A percentile compares a stretch with the other conserved stretches of the same genome.
Conservation (phyloP, 495 filamentous ascomycete species). For the Tuber indicum region DNA sequence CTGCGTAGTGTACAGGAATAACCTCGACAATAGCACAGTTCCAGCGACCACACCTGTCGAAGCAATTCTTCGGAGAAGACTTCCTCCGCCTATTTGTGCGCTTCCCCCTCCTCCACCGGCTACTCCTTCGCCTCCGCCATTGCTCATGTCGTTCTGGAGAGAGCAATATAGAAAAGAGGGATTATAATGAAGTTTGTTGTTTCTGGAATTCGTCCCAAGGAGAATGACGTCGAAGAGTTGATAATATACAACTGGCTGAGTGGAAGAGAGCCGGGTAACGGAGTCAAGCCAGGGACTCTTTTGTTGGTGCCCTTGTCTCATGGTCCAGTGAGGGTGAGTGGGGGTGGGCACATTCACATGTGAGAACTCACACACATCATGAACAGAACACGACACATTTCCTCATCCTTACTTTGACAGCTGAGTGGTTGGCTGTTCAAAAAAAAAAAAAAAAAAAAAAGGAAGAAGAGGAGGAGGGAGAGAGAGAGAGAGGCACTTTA, state of each 20-base stretch:
- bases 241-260: not conserved
- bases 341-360: not conserved
- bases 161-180: not conserved
- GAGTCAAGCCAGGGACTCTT: not conserved
- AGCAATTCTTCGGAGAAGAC: slow-evolving; percentile 20
- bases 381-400: not conserved
- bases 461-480: no score
- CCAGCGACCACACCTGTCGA: slow-evolving; percentile 28
- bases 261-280: not conserved
- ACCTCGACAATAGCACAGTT: slow-evolving; percentile 20
- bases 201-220: not conserved
- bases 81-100: not conserved
- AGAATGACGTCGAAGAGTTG: not conserved
- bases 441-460: no score
- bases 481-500: no score
- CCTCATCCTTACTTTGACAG: not conserved
- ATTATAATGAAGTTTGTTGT: not conserved
- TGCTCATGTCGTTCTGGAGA: not conserved
- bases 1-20: slow-evolving; percentile 34
- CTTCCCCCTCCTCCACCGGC: not conserved
- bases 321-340: not conserved
- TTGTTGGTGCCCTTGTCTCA: not conserved
- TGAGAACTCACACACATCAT: not conserved
- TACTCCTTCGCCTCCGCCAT: not conserved
- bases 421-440: not conserved